Conservation (phyloP, 78 protist genomes). For the Polysphondylium violaceum region DNA sequence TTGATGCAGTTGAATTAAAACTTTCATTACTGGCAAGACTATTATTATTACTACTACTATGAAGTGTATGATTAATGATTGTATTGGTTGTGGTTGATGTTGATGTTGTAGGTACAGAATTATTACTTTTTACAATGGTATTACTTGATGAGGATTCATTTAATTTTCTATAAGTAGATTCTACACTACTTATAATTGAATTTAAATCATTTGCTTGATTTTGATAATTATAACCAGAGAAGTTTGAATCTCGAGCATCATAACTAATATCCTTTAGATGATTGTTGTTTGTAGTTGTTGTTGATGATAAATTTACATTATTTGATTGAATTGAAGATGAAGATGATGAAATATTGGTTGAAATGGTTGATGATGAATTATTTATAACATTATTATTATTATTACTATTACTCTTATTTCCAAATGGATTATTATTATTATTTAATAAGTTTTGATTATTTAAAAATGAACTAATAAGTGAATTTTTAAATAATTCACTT, state of each 20-base stretch:
- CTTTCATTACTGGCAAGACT: neutral
- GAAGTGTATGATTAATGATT: neutral
- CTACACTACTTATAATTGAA: slow-evolving; percentile 36
- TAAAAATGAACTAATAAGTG: slow-evolving; percentile 49
- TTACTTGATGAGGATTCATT: slow-evolving; percentile 43
- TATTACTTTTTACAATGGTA: neutral
- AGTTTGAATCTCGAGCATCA: slow-evolving; percentile 41
- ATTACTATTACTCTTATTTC: neutral
- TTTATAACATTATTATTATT: neutral
- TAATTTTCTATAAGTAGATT: slow-evolving; percentile 6
- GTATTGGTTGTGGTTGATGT: neutral
- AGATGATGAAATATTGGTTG: slow-evolving; percentile 17
- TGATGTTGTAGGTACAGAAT: neutral
- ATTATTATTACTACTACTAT: neutral
- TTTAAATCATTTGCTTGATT: slow-evolving; percentile 36
- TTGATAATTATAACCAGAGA: slow-evolving; percentile 9
- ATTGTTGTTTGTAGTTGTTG: slow-evolving; percentile 7
- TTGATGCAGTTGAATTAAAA: neutral
- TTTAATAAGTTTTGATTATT: slow-evolving; percentile 1
- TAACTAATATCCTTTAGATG: slow-evolving; percentile 1
- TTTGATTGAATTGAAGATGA: no score
- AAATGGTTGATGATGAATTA: neutral
- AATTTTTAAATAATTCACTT: slow-evolving; percentile 60
- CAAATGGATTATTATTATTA: neutral
- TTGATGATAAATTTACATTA: slow-evolving; percentile 5